phyloP scores from a whole-genome alignment of 2,329 filamentous ascomycete genomes.

The Dactylellina leptospora region DNA sequence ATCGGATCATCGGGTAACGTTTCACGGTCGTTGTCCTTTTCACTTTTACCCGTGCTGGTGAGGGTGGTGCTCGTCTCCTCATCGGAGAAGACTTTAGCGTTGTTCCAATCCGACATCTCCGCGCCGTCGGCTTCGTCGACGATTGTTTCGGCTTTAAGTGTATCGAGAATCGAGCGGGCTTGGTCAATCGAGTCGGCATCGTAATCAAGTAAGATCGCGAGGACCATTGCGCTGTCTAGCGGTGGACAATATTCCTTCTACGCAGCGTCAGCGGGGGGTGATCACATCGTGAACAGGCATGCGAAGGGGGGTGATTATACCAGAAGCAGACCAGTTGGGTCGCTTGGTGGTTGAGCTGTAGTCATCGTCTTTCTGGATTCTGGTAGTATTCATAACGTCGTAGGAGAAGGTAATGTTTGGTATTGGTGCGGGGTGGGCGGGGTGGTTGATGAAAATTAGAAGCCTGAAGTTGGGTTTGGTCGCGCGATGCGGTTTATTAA shows the following conservation, averaged over 20 bases:
- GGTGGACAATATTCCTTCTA: conserved; percentile 55
- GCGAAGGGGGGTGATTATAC: background rate
- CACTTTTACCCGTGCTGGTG: conserved; percentile 53
- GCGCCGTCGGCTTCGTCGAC: conserved; percentile 54
- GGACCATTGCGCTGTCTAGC: conserved; percentile 56
- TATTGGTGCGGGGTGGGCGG: background rate
- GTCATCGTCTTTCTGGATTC: conserved; percentile 22
- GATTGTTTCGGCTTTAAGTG: conserved; percentile 53
- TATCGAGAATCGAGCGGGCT: conserved; percentile 51
- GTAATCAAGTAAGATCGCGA: conserved; percentile 56
- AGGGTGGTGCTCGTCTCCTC: conserved; percentile 54
- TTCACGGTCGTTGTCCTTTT: conserved; percentile 50
- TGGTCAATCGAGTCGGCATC: conserved; percentile 35
- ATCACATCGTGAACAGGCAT: conserved; percentile 2
- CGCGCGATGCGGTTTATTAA: background rate
- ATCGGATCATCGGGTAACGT: conserved; percentile 27
- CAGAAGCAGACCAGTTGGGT: conserved; percentile 43
- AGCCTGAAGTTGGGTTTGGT: too few species aligned
- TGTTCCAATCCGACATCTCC: conserved; percentile 51
- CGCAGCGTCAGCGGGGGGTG: background rate
- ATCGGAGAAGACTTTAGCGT: conserved; percentile 47
- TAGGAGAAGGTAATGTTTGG: background rate
- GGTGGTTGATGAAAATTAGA: too few species aligned
- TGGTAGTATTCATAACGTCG: conserved; percentile 41
- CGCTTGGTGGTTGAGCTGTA: conserved; percentile 42